phyloP scores from a whole-genome alignment of 2,329 filamentous ascomycete species.

The Beauveria sp. region DNA sequence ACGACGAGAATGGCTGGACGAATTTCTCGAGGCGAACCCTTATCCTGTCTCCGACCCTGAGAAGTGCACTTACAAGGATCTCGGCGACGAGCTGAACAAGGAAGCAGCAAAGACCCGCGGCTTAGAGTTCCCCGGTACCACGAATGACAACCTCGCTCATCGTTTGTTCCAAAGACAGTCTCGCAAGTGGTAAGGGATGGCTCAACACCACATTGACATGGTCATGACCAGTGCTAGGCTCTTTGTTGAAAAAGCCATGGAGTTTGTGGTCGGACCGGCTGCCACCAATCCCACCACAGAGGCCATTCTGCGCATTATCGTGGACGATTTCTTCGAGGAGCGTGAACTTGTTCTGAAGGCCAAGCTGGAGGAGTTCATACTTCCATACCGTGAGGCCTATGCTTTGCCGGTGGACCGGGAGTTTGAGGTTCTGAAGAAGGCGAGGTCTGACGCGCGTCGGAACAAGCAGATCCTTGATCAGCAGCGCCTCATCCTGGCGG shows the following conservation, averaged over 20 bases:
- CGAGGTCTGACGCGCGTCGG: neutral
- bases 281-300: neutral
- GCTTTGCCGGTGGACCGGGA: conserved; percentile 23
- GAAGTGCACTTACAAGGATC: neutral
- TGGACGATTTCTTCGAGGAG: conserved; percentile 23
- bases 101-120: neutral
- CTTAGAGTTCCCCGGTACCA: neutral
- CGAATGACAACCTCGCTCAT: neutral
- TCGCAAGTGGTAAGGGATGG: neutral
- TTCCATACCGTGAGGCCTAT: conserved; percentile 23
- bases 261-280: conserved; percentile 13
- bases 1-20: conserved; percentile 20
- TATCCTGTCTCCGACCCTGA: neutral
- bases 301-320: neutral
- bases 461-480: neutral
- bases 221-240: neutral
- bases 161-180: neutral
- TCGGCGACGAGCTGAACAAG: neutral
- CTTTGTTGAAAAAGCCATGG: conserved; percentile 21
- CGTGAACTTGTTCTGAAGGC: conserved; percentile 16
- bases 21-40: conserved; percentile 3
- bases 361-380: conserved; percentile 29
- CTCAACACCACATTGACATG: neutral
- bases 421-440: conserved; percentile 16
- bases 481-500: no score